Evolutionary conservation across 306 rosid species (phyloP).

Genomic region (Vigna angularis): DNA sequence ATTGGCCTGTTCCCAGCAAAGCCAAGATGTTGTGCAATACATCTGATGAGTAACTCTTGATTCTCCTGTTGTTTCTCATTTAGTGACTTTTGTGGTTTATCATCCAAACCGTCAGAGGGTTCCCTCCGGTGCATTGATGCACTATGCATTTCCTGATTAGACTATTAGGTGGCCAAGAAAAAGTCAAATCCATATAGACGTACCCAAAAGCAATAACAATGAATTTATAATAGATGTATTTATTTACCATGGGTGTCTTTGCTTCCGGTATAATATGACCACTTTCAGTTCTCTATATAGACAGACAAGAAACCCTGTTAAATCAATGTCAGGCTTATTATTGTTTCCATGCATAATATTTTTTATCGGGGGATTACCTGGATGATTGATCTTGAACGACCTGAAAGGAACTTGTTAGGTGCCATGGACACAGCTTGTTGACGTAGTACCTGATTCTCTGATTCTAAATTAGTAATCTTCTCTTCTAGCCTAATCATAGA

Average conservation of each 20-base stretch:
- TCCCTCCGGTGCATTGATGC: conserved; percentile 70
- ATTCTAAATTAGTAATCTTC: conserved; percentile 76
- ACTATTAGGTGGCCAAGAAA: conserved; percentile 46
- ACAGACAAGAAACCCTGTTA: conserved; percentile 45
- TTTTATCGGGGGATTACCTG: conserved; percentile 59
- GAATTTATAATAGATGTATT: conserved; percentile 43
- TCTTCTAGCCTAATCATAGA: conserved; percentile 73
- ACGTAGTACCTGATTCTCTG: conserved; percentile 79
- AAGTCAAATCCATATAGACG: conserved; percentile 41
- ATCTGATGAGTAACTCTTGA: conserved; percentile 64
- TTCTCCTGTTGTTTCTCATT: conserved; percentile 67
- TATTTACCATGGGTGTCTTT: conserved; percentile 67
- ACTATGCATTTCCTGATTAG: conserved; percentile 67
- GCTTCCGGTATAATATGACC: conserved; percentile 63
- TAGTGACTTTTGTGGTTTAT: conserved; percentile 57
- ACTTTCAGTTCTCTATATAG: conserved; percentile 75
- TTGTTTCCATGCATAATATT: conserved; percentile 32
- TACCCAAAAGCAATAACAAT: conserved; percentile 31
- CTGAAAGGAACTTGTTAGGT: conserved; percentile 77
- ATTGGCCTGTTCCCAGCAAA: conserved; percentile 60
- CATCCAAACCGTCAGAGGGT: conserved; percentile 51
- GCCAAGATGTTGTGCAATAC: conserved; percentile 63
- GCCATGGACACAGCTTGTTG: conserved; percentile 90
- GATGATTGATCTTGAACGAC: conserved; percentile 78
- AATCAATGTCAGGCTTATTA: conserved; percentile 33